Evolutionary conservation across 106 monocot genomes (phyloP), one percentile per base, ranked within the genome.

Genomic region (Chionographis japonica): DNA sequence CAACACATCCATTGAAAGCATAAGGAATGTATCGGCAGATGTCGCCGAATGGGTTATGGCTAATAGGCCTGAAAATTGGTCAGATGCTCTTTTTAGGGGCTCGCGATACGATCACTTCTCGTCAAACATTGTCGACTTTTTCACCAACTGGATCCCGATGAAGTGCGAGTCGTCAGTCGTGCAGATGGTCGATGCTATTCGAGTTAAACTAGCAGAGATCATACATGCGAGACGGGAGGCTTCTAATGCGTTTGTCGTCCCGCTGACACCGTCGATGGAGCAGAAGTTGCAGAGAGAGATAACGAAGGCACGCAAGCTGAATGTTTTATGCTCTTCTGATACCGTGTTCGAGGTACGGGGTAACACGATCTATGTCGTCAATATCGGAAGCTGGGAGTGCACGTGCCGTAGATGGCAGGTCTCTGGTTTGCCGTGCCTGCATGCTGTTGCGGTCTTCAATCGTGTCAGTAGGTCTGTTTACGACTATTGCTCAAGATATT

Each of bases 261-360:
- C 72, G 14, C 69, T 95, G 50, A 91, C 91, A 3, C 95, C 95
- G 1, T 69, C 86, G 37, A 86, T 88, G 82, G 91, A 95, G 56
- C 77, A 77, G 37, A 88, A 86, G 58, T 53, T 86, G 63, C 83
- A 81, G 64, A 77, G 73, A 38, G 95, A 95, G 60, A 76, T 70
- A 17, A n/a, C 78, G 1, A 78, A 84, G 52, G 60, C 91, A 2
- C 58, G 69, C 6, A 89, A 87, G 50, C 74, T 94, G 11, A 79
- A 75, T 56, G 94, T 95, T n/a, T 50, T 95, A 27, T 91, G 94
- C 62, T 91, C 91, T 46, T 90, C 94, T 12, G 94, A 95, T 52
- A 91, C 85, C 11, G 83, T 95, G 38, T 95, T 91, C 61, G 94
- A 95, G 81, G 94, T 95, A 12, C 80, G 90, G 20, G 94, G 90